Base-by-base conservation (phyloP, 768 basidiomycete genomes). In the Austroboletus eburneus region DNA sequence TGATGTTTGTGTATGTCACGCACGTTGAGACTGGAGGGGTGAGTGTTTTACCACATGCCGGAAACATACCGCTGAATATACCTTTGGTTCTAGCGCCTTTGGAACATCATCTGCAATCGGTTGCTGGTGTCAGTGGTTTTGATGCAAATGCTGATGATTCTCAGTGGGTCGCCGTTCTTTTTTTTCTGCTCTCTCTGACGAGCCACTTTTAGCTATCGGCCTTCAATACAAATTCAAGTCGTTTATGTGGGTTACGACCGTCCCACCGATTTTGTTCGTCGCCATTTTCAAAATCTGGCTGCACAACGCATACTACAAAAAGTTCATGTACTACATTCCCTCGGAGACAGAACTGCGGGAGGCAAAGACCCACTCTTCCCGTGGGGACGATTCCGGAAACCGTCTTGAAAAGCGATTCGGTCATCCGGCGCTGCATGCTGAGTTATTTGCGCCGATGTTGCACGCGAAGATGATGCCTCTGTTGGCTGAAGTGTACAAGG, bases 31-130 rank as follows among this genome's bases (percentile, higher is more conserved):
- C 85, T 42, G 96, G 95, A 48, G 96, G 96, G 25, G 89, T 91
- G 65, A 54, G 87, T 78, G 14, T 27, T 20, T 3, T 9, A 21
- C 13, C 5, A 42, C 45, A 21, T 24, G 41, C 42, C 32, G 2
- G 34, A 16, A 48, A 14, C 38, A 9, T 35, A 5, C 40, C 14
- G 23, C 38, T 30, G 38, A 43, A 23, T 12, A 3, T 22, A 21
- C 22, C 47, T 27, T 56, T 37, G 51, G 24, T 43, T 22, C 5
- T 56, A 92, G 90, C 86, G 91, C 17, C 71, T 95, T 55, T 96
- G 92, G 92, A 96, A 96, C 59, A 81, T 91, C n/a, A 77, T 90
- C 38, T 74, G 91, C 67, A 99, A 99, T 65, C 83, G 96, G 43
- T 70, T 98, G 20, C 68, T 98, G 13, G 72, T 81, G 48, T 84